Percentiles rank a stretch among this genome's conserved stretches.
These are phyloP conservation scores for Suhomyces anneliseae DNA, from an alignment of 1,139 yeast genomes.

Conservation along the genomic window DNA sequence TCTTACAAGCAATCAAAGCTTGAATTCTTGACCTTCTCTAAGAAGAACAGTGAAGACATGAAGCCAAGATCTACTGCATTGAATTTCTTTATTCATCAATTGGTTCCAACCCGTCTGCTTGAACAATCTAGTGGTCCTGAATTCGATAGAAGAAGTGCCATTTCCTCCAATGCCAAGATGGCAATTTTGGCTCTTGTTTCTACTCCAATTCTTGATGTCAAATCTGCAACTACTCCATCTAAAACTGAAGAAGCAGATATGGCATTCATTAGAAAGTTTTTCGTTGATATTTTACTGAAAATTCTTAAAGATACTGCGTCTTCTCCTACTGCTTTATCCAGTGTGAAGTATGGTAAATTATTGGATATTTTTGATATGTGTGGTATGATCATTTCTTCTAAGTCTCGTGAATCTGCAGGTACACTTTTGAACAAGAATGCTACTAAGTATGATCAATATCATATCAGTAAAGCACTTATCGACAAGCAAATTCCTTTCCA, in stretches of 20 bases:
- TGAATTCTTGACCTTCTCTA: slow-evolving; percentile 77
- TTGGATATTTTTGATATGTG: slow-evolving; percentile 58
- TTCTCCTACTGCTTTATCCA: slow-evolving; percentile 25
- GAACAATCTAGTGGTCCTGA: slow-evolving; percentile 31
- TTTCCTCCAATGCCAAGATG: slow-evolving; percentile 52
- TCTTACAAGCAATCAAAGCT: slow-evolving; percentile 81
- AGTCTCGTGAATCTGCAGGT: slow-evolving; percentile 44
- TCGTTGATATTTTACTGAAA: slow-evolving; percentile 69
- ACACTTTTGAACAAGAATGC: slow-evolving; percentile 48
- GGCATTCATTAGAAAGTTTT: slow-evolving; percentile 69
- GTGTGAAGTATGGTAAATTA: slow-evolving; percentile 51
- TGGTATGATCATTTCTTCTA: slow-evolving; percentile 42
- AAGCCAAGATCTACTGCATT: slow-evolving; percentile 74
- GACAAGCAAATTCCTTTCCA: slow-evolving; percentile 65
- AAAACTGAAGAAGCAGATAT: slow-evolving; percentile 65
- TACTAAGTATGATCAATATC: slow-evolving; percentile 57
- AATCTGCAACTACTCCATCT: slow-evolving; percentile 26
- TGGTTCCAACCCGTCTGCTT: slow-evolving; percentile 58
- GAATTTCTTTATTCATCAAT: slow-evolving; percentile 73
- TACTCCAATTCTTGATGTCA: slow-evolving; percentile 22
- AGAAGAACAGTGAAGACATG: slow-evolving; percentile 39
- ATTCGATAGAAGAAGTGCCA: slow-evolving; percentile 34
- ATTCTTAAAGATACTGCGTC: slow-evolving; percentile 53
- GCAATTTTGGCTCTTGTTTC: slow-evolving; percentile 64
- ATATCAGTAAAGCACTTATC: slow-evolving; percentile 60